Conservation (phyloP, 371 early-diverging fungal species). For the Choanephora cucurbitarum region DNA sequence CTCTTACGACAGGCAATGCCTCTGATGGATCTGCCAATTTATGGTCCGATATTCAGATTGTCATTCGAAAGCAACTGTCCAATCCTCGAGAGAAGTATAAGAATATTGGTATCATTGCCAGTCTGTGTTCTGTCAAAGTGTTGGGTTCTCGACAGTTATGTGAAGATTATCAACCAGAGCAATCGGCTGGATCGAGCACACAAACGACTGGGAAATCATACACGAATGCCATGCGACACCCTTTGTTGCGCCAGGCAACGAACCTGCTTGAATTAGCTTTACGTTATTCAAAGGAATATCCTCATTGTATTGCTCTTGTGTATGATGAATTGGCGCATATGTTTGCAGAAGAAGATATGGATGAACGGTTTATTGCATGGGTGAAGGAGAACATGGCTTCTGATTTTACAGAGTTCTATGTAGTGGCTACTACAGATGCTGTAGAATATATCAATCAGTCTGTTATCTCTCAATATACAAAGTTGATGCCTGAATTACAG, state of each 20-base stretch:
- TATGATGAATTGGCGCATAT: conserved; percentile 76
- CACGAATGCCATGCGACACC: conserved; percentile 27
- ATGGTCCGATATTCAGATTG: conserved; percentile 72
- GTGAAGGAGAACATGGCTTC: conserved; percentile 67
- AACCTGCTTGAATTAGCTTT: conserved; percentile 49
- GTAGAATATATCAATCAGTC: conserved; percentile 11
- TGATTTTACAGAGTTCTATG: conserved; percentile 65
- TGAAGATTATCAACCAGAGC: conserved; percentile 4
- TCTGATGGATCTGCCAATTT: conserved; percentile 38
- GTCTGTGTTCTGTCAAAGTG: conserved; percentile 70
- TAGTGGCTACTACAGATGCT: conserved; percentile 47
- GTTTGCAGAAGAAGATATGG: conserved; percentile 52
- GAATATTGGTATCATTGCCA: conserved; percentile 76
- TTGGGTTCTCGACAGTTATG: conserved; percentile 52
- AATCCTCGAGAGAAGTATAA: conserved; percentile 72
- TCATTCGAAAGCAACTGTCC: conserved; percentile 82
- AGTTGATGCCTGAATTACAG: conserved; percentile 33
- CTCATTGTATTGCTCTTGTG: conserved; percentile 63
- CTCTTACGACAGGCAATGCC: conserved; percentile 43
- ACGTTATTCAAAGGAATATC: conserved; percentile 47
- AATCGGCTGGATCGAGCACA: conserved; percentile 20
- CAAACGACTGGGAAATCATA: not conserved
- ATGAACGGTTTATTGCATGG: conserved; percentile 66
- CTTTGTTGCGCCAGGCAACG: conserved; percentile 46
- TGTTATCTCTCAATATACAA: conserved; percentile 2